A percentile compares a stretch with the other conserved stretches of the same genome.
Evolutionary conservation across 2,329 filamentous ascomycete species (phyloP).

Genomic region (Lomentospora prolificans): DNA sequence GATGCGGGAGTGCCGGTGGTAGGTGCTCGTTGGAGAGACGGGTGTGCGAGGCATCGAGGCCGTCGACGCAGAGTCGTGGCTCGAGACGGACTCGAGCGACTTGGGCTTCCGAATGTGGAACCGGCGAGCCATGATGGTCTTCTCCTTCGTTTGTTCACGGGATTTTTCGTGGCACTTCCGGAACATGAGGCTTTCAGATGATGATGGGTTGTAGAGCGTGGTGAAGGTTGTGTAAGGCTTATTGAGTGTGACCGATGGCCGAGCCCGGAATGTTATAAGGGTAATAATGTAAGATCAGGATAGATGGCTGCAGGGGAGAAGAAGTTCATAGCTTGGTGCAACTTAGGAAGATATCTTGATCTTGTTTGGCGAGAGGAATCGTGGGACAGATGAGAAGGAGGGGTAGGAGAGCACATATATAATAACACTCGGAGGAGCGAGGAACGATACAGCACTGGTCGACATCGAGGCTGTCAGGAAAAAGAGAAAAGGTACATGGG

Average conservation of each 20-base stretch:
- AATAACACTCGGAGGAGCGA: neutral
- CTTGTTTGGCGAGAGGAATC: neutral
- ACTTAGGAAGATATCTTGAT: neutral
- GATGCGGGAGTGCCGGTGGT: slow-evolving; percentile 17
- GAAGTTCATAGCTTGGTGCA: neutral
- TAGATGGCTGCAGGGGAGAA: neutral
- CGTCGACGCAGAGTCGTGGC: slow-evolving; percentile 19
- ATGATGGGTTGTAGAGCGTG: neutral
- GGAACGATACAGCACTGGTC: neutral
- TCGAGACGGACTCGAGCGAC: slow-evolving; percentile 25
- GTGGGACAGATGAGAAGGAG: neutral
- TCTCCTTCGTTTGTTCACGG: neutral
- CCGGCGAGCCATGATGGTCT: slow-evolving; percentile 16
- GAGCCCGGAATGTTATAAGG: neutral
- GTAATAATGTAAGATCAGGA: neutral
- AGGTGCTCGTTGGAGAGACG: slow-evolving; percentile 10
- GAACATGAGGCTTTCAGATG: neutral
- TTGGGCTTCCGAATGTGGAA: slow-evolving; percentile 32
- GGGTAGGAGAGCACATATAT: neutral
- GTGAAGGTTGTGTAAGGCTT: neutral
- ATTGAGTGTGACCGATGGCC: neutral
- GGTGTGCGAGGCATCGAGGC: slow-evolving; percentile 13
- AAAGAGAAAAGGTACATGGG: neutral
- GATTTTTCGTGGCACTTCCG: neutral
- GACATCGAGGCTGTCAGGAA: neutral